Evolutionary conservation across 306 rosid species (phyloP).

Genomic region (Malus asiatica): DNA sequence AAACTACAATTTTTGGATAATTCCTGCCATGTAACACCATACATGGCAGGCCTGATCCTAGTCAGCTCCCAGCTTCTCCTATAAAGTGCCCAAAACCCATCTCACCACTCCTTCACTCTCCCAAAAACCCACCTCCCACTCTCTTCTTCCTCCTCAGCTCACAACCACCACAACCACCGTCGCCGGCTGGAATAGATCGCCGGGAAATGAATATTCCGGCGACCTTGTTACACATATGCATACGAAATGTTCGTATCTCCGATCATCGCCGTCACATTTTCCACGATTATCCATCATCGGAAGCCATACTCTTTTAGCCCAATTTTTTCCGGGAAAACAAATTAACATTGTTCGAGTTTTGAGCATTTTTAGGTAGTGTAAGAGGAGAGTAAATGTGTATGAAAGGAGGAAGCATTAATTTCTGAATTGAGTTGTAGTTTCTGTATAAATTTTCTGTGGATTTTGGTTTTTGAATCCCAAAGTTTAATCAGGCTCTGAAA

Average conservation of each 20-base stretch:
- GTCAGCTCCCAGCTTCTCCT: constrained; percentile 28
- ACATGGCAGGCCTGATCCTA: constrained; percentile 33
- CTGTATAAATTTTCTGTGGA: background rate
- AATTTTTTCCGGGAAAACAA: background rate
- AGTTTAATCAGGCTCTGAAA: constrained; percentile 18
- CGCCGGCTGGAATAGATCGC: constrained; percentile 31
- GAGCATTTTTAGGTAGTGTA: background rate
- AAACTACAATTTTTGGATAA: constrained; percentile 13
- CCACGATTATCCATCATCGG: constrained; percentile 41
- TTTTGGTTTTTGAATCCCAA: constrained; percentile 6
- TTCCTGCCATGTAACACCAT: constrained; percentile 9
- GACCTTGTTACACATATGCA: background rate
- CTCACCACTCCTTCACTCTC: constrained; percentile 3
- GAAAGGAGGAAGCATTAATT: background rate
- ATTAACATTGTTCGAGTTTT: background rate
- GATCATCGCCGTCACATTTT: constrained; percentile 79
- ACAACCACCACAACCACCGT: constrained; percentile 1
- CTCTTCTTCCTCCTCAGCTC: background rate
- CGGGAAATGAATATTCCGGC: constrained; percentile 73
- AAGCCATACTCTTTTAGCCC: constrained; percentile 13
- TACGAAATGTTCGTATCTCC: constrained; percentile 46
- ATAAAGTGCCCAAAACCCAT: constrained; percentile 33
- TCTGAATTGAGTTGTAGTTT: background rate
- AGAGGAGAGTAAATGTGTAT: background rate
- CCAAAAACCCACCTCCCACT: background rate